Percentiles rank a stretch among this genome's conserved stretches.
Evolutionary conservation across 768 basidiomycete genomes (phyloP).

Genomic region (Pleurotus pulmonarius): DNA sequence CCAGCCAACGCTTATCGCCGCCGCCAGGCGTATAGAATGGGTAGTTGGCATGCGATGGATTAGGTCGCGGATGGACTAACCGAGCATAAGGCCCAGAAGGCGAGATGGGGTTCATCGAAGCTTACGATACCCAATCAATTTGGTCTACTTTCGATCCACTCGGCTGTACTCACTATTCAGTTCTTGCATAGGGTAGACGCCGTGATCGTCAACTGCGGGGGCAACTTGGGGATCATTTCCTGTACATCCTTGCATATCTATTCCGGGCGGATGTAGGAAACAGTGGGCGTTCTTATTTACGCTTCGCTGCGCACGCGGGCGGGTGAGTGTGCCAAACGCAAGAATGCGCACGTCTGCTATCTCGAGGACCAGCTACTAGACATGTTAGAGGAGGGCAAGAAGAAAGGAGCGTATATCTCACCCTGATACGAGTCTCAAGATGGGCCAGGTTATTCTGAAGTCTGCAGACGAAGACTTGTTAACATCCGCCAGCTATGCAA

Average conservation of each 20-base stretch:
- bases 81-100: constrained; percentile 33
- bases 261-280: constrained; percentile 68
- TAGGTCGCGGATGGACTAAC: constrained; percentile 56
- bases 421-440: constrained; percentile 63
- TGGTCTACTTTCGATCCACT: no score
- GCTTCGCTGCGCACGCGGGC: constrained; percentile 49
- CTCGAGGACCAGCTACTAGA: constrained; percentile 58
- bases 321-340: constrained; percentile 62
- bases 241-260: constrained; percentile 24
- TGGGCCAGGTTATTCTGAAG: constrained; percentile 66
- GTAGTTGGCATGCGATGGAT: constrained; percentile 53
- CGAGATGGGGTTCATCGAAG: constrained; percentile 25
- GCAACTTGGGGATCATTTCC: not conserved
- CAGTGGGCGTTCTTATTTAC: constrained; percentile 67
- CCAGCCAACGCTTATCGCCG: constrained; percentile 61
- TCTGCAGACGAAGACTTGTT: constrained; percentile 28
- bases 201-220: constrained; percentile 8
- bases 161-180: not conserved
- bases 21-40: constrained; percentile 74
- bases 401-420: constrained; percentile 42
- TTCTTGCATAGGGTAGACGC: constrained; percentile 30
- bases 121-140: constrained; percentile 6
- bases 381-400: constrained; percentile 19
- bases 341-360: constrained; percentile 71
- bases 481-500: not conserved